Evolutionary conservation across 1,139 yeast genomes (phyloP), one percentile per base, ranked within the genome.

Genomic region (Geotrichum citri-aurantii): DNA sequence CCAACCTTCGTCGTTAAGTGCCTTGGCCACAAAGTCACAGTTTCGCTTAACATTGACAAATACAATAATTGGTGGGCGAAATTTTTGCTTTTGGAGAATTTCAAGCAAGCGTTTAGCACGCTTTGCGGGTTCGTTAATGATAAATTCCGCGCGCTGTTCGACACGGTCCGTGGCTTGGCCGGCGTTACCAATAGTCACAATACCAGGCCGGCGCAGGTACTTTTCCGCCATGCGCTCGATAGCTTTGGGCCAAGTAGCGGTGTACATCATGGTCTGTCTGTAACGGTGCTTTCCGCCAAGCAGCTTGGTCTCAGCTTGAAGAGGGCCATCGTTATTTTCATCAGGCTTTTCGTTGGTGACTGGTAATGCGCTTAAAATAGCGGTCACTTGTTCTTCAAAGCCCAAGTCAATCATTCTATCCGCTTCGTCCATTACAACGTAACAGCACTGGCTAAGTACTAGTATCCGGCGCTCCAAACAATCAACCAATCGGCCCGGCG

Each of bases 381-480:
- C 76, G 44, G 79, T 81, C 52, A 93, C 80, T 64, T 90, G 90
- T 54, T 83, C 88, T 67, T 91, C 97, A 71, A 93, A 92, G 1
- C 98, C 98, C 81, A 92, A 79, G 69, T 92, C 97, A 50, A 93
- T 85, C 97, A 92, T 92, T 67, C 91, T 78, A 71, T 92, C 98
- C 1, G 97, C 97, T 72, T 92, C 98, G 74, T 92, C 98, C 77
- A 91, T 79, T 1, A 89, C 85, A 19, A 92, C 75, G 64, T 84
- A 88, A 62, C 80, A 79, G 64, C 96, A 83, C 62, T 82, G 83
- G 52, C 75, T 76, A 48, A 92, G 73, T 1, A 81, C 81, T 2
- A 91, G 65, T 17, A 87, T 75, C 29, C 83, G 82, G 58, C 88
- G 77, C 59, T 88, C 93, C 17, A 92, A 66, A 58, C 90, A 83